Percentiles rank a stretch among this genome's conserved stretches.
Conservation (phyloP, 2,329 filamentous ascomycete species). For the Calonectria leucothoes region DNA sequence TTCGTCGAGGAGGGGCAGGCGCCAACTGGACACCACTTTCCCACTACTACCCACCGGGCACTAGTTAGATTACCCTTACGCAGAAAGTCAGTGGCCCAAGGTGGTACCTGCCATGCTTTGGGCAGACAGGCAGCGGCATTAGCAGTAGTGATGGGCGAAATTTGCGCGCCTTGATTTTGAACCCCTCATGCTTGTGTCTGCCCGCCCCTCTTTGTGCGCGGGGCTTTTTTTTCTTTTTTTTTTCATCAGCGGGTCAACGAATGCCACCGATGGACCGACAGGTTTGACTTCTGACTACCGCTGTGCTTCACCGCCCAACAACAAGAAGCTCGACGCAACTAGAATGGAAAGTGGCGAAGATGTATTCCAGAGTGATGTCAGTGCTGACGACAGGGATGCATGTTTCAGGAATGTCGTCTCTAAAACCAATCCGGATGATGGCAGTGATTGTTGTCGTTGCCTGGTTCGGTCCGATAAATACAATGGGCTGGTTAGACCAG, state of each 20-base stretch:
- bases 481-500: neutral
- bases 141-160: neutral
- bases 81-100: neutral
- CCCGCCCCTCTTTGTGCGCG: constrained; percentile 21
- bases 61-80: constrained; percentile 3
- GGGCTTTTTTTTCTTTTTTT: constrained; percentile 34
- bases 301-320: constrained; percentile 15
- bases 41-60: neutral
- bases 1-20: constrained; percentile 10
- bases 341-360: neutral
- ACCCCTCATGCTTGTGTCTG: constrained; percentile 9
- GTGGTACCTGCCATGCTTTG: constrained; percentile 4
- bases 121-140: constrained; percentile 3
- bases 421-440: neutral
- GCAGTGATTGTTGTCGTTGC: neutral
- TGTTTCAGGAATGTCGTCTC: neutral
- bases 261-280: constrained; percentile 4
- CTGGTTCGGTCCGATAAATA: neutral
- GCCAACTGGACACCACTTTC: neutral
- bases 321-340: neutral
- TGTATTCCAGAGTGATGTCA: neutral
- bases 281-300: neutral
- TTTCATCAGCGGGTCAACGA: constrained; percentile 23
- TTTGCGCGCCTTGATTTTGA: neutral
- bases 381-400: neutral